A percentile compares a stretch with the other conserved stretches of the same genome.
Evolutionary conservation across 106 monocot species (phyloP).

Genomic region (Apostasia ramifera): DNA sequence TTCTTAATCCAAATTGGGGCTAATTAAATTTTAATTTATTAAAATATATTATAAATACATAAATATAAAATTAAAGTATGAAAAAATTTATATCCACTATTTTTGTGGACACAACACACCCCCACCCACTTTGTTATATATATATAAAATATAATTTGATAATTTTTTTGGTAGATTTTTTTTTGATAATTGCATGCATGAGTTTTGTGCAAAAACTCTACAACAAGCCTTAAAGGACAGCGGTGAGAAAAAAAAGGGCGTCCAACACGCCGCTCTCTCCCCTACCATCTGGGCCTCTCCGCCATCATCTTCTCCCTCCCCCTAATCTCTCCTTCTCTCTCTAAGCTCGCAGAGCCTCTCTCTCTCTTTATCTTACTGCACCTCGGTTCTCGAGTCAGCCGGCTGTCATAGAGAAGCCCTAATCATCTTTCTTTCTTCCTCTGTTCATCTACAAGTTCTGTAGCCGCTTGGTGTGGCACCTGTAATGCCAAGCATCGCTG

Average conservation of each 20-base stretch:
- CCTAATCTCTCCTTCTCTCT: not conserved
- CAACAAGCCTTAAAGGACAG: not conserved
- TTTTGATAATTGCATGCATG: constrained; percentile 5
- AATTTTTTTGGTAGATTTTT: too few relatives aligned
- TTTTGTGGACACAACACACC: too few relatives aligned
- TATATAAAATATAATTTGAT: too few relatives aligned
- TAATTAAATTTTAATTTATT: too few relatives aligned
- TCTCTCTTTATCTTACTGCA: not conserved
- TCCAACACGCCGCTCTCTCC: not conserved
- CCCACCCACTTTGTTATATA: too few relatives aligned
- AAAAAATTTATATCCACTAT: too few relatives aligned
- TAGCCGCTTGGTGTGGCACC: not conserved
- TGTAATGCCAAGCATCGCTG: constrained; percentile 10
- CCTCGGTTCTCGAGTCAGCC: constrained; percentile 7
- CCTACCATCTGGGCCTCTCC: constrained; percentile 8
- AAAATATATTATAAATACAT: too few relatives aligned
- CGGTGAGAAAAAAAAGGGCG: not conserved
- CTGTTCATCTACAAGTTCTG: not conserved
- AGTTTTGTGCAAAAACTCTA: constrained; percentile 1
- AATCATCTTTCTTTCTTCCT: not conserved
- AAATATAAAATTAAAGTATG: too few relatives aligned
- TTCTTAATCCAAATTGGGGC: too few relatives aligned
- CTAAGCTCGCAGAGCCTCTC: not conserved
- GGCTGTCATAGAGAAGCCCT: not conserved
- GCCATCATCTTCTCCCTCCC: constrained; percentile 2